A percentile compares a stretch with the other conserved stretches of the same genome.
These are phyloP conservation scores for Monsonia emarginata DNA, from an alignment of 441 rosid species.

Conservation along the genomic window DNA sequence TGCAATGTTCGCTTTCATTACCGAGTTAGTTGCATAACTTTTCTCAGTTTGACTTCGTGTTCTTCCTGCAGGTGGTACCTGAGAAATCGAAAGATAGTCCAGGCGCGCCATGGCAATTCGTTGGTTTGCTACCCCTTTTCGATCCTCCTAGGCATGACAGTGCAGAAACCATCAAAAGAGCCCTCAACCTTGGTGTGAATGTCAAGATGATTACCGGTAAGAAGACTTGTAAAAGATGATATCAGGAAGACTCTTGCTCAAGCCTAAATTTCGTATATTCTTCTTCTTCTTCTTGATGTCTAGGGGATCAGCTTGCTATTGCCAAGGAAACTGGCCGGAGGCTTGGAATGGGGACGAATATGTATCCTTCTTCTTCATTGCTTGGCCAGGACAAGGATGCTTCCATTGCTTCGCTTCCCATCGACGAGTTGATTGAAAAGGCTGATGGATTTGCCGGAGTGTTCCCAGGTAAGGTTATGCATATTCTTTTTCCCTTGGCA, in stretches of 20 bases:
- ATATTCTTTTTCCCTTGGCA: too few species aligned
- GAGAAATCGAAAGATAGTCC: slow-evolving; percentile 39
- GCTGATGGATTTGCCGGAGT: slow-evolving; percentile 58
- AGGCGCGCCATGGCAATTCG: slow-evolving; percentile 57
- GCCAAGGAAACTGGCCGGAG: slow-evolving; percentile 69
- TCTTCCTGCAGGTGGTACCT: slow-evolving; percentile 33
- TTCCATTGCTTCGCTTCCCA: slow-evolving; percentile 27
- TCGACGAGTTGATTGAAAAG: slow-evolving; percentile 40
- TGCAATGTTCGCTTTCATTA: not conserved
- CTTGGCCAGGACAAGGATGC: slow-evolving; percentile 48
- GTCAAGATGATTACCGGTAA: slow-evolving; percentile 74
- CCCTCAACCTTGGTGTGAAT: slow-evolving; percentile 62
- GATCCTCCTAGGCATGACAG: slow-evolving; percentile 76
- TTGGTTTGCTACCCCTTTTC: slow-evolving; percentile 57
- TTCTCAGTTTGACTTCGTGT: not conserved
- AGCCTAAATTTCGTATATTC: too few species aligned
- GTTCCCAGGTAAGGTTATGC: too few species aligned
- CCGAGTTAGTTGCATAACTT: not conserved
- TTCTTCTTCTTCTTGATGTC: too few species aligned
- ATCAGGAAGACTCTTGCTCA: too few species aligned
- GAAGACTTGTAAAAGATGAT: too few species aligned
- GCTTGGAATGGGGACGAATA: slow-evolving; percentile 72
- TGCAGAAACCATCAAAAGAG: slow-evolving; percentile 61
- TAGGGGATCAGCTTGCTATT: slow-evolving; percentile 63
- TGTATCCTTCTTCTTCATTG: slow-evolving; percentile 63